Percentiles rank a stretch among this genome's conserved stretches.
phyloP scores from a whole-genome alignment of 2,329 filamentous ascomycete species.

The Fusarium zealandicum region DNA sequence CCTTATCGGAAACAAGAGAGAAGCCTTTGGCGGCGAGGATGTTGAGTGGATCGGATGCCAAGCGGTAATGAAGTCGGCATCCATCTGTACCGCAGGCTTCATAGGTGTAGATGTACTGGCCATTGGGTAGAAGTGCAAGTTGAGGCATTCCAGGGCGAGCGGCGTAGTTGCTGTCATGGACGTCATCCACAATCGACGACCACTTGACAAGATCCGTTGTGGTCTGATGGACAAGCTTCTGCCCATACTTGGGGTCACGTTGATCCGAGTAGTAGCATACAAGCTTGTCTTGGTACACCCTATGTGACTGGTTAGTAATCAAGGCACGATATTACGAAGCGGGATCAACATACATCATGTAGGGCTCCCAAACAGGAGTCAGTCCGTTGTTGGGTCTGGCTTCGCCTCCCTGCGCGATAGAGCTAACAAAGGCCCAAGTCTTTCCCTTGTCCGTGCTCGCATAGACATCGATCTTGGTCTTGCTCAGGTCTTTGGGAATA shows the following conservation, averaged over 20 bases:
- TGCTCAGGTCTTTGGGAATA: slow-evolving; percentile 65
- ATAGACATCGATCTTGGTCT: slow-evolving; percentile 75
- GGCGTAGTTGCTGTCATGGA: slow-evolving; percentile 61
- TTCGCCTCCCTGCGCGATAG: slow-evolving; percentile 67
- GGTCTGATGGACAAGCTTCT: slow-evolving; percentile 72
- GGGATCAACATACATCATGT: slow-evolving; percentile 54
- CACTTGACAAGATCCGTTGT: slow-evolving; percentile 66
- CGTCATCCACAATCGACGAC: slow-evolving; percentile 64
- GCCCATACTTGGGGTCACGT: slow-evolving; percentile 66
- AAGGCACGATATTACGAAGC: rapidly evolving
- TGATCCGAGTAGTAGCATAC: slow-evolving; percentile 77
- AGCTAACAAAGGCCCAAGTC: slow-evolving; percentile 72
- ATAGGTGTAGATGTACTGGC: slow-evolving; percentile 64
- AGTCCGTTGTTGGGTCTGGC: slow-evolving; percentile 68
- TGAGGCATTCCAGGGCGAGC: slow-evolving; percentile 74
- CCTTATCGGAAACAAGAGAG: slow-evolving; percentile 45
- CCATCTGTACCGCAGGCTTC: slow-evolving; percentile 60
- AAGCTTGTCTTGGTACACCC: slow-evolving; percentile 63
- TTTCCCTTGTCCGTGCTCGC: slow-evolving; percentile 65
- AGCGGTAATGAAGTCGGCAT: slow-evolving; percentile 54
- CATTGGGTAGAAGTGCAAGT: slow-evolving; percentile 63
- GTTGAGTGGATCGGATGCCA: slow-evolving; percentile 49
- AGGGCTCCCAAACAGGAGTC: slow-evolving; percentile 77
- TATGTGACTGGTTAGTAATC: slow-evolving; percentile 22
- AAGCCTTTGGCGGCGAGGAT: slow-evolving; percentile 44